Percentiles rank a stretch among this genome's conserved stretches.
phyloP scores from a whole-genome alignment of 352 stramenopile genomes.

The Pythium volutum region DNA sequence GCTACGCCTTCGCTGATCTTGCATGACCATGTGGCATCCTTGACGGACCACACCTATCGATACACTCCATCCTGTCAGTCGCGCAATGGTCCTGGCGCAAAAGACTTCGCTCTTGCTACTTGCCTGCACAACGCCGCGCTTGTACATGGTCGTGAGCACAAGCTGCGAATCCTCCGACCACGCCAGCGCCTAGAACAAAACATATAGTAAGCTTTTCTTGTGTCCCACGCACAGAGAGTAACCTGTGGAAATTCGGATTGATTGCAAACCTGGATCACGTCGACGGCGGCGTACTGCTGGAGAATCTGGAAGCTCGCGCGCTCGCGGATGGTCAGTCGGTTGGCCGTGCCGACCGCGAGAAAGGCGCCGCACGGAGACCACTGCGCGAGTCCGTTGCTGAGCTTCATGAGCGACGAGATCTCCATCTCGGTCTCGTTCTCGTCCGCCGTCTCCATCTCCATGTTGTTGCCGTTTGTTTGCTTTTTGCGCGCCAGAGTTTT shows the following conservation, averaged over 20 bases:
- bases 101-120: neutral
- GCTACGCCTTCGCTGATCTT: conserved; percentile 77
- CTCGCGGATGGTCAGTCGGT: conserved; percentile 58
- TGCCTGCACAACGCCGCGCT: conserved; percentile 62
- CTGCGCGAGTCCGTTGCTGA: conserved; percentile 52
- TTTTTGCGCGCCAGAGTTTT: neutral
- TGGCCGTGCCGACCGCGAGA: conserved; percentile 48
- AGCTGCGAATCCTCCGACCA: conserved; percentile 72
- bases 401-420: conserved; percentile 52
- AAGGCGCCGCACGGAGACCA: conserved; percentile 66
- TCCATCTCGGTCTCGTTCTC: conserved; percentile 26
- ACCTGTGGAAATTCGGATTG: too few relatives aligned
- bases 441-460: conserved; percentile 1
- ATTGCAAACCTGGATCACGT: conserved; percentile 41
- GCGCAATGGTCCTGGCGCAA: too few relatives aligned
- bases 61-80: neutral
- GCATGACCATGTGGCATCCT: conserved; percentile 60
- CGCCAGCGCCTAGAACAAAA: conserved; percentile 25
- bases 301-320: conserved; percentile 47
- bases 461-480: conserved; percentile 7
- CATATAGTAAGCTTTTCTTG: neutral
- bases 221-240: too few relatives aligned
- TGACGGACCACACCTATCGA: conserved; percentile 52
- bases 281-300: conserved; percentile 57
- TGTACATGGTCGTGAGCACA: conserved; percentile 59